phyloP scores from a whole-genome alignment of 2,329 filamentous ascomycete genomes.

The Knufia fluminis region DNA sequence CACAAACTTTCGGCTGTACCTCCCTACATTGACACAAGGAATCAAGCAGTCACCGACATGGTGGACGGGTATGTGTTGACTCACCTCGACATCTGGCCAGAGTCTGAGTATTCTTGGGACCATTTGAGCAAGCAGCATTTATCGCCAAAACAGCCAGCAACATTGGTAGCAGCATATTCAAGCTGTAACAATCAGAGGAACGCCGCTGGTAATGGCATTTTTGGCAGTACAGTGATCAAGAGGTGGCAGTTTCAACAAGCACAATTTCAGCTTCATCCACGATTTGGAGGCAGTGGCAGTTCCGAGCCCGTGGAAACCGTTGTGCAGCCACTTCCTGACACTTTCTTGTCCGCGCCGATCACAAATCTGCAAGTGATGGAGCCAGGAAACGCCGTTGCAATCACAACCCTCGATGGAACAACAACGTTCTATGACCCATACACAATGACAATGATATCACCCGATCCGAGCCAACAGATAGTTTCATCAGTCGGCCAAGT shows the following conservation, averaged over 20 bases:
- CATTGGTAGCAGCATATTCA: constrained; percentile 66
- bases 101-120: constrained; percentile 6
- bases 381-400: constrained; percentile 11
- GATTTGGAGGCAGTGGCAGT: constrained; percentile 59
- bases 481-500: constrained; percentile 3
- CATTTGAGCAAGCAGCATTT: constrained; percentile 5
- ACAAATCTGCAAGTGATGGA: constrained; percentile 7
- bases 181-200: constrained; percentile 44
- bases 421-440: constrained; percentile 36
- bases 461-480: background rate
- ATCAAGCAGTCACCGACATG: constrained; percentile 27
- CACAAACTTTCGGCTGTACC: constrained; percentile 9
- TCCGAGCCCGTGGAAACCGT: background rate
- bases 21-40: constrained; percentile 27
- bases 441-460: background rate
- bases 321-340: background rate
- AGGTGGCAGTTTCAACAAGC: constrained; percentile 69
- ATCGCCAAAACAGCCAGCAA: constrained; percentile 48
- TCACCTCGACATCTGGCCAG: constrained; percentile 62
- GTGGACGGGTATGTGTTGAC: constrained; percentile 53
- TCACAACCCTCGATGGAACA: constrained; percentile 31
- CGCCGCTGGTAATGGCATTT: constrained; percentile 50
- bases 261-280: constrained; percentile 58
- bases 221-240: constrained; percentile 64
- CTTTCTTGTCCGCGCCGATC: background rate